phyloP scores from a whole-genome alignment of 805 yeast species.

The Candida palmyrensis region DNA sequence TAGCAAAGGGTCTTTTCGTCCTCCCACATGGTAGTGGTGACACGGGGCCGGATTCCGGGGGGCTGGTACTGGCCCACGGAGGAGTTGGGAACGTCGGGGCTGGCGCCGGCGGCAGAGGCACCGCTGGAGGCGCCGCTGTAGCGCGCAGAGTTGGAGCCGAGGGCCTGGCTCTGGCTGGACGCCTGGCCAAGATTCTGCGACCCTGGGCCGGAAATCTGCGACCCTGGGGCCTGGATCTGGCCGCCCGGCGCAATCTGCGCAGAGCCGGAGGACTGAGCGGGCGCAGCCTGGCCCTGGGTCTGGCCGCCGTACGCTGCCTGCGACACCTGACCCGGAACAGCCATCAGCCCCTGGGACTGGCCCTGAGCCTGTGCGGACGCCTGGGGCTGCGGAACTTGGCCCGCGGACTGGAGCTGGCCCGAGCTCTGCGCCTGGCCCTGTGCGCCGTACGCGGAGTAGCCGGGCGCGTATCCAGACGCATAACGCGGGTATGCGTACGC shows the following conservation, averaged over 20 bases:
- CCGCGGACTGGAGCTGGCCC: no score
- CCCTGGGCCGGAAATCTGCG: no score
- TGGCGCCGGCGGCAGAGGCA: slow-evolving; percentile 12
- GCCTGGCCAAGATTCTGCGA: no score
- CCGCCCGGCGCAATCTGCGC: no score
- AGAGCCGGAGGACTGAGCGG: no score
- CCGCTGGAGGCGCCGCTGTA: slow-evolving; percentile 8
- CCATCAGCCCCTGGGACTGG: slow-evolving; percentile 7
- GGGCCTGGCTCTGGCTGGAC: no score
- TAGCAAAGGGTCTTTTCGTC: slow-evolving; percentile 81
- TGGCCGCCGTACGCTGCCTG: slow-evolving; percentile 2
- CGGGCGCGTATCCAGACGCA: slow-evolving; percentile 1
- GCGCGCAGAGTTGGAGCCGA: slow-evolving; percentile 7
- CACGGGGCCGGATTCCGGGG: slow-evolving; percentile 52
- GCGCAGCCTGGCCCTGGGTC: slow-evolving; percentile 5
- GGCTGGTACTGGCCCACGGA: slow-evolving; percentile 43
- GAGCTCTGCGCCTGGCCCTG: slow-evolving; percentile 5
- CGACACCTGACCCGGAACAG: slow-evolving; percentile 7
- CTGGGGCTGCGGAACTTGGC: slow-evolving; percentile 4
- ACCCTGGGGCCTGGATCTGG: no score
- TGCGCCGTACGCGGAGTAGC: no score
- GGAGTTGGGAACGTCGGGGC: slow-evolving; percentile 15
- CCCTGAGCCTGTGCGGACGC: slow-evolving; percentile 4
- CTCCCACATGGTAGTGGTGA: slow-evolving; percentile 88
- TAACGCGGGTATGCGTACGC: not conserved